Conservation (phyloP, 2,329 filamentous ascomycete genomes). For the Aspergillus awamori region DNA sequence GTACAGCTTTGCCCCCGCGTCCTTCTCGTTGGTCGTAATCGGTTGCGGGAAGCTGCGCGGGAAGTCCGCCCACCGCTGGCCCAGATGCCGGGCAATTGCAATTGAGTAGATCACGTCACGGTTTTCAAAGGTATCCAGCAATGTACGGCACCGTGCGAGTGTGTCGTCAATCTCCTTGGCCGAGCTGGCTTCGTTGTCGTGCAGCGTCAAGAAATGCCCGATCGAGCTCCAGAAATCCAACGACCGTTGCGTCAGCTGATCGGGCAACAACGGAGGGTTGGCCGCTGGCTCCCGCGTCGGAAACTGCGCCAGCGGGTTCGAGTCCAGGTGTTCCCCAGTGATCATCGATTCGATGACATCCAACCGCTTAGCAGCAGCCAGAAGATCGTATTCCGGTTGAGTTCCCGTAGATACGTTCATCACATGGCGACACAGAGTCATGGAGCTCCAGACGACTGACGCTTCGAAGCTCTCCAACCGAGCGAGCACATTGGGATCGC, state of each 20-base stretch:
- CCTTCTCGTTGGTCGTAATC: constrained; percentile 66
- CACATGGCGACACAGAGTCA: constrained; percentile 55
- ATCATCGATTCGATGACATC: constrained; percentile 76
- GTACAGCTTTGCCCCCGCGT: constrained; percentile 66
- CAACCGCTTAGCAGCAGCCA: constrained; percentile 70
- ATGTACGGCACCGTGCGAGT: constrained; percentile 65
- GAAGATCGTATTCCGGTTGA: constrained; percentile 58
- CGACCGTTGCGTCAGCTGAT: constrained; percentile 62
- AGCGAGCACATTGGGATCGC: constrained; percentile 41
- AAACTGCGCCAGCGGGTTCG: constrained; percentile 51
- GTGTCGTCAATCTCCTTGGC: constrained; percentile 66
- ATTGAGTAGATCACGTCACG: constrained; percentile 90
- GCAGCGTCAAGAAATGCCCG: constrained; percentile 69
- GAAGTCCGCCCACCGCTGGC: constrained; percentile 64
- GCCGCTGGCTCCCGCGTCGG: constrained; percentile 44
- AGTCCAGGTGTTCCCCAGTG: constrained; percentile 67
- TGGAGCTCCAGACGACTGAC: constrained; percentile 62
- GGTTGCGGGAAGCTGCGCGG: constrained; percentile 59
- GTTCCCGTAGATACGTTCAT: constrained; percentile 40
- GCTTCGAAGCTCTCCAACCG: constrained; percentile 58
- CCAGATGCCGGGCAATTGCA: constrained; percentile 74
- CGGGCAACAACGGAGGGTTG: constrained; percentile 44
- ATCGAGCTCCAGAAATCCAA: constrained; percentile 82
- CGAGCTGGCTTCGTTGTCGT: constrained; percentile 59
- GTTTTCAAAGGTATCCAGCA: constrained; percentile 81